Base-by-base conservation (phyloP, 2,329 filamentous ascomycete species). In the Calonectria pseudoturangicola region DNA sequence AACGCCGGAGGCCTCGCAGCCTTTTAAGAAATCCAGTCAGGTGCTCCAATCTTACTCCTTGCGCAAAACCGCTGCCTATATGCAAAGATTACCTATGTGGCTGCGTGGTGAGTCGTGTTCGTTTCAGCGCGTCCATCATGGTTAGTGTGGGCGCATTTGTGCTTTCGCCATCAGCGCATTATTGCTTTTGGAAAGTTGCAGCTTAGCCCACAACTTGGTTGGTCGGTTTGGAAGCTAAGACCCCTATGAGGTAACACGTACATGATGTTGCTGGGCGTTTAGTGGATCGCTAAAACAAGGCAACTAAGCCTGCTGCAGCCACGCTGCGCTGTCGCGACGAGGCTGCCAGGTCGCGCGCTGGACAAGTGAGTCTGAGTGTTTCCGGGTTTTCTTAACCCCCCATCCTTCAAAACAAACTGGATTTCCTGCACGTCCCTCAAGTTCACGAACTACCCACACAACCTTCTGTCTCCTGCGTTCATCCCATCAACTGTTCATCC, bases 121-220 rank as follows among this genome's bases (percentile, higher is more conserved):
- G 18, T 45, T 36, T 41, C 18, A n/a, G 4, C 15, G 10, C 30
- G 62, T 39, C n/a, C 10, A 8, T 30, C 9, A 36, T 25, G 9
- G 18, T 65, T 18, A 50, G 28, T n/a, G 18, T 50, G 2, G n/a
- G 62, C 62, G 50, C 62, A 65, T 36, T 10, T 65, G 62, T 50
- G 62, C 62, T 18, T 50, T 50, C 28, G 13, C 12, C 12, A 51
- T 51, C 25, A 18, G 8, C 48, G 28, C 48, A 51, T 10, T 8
- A 4, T 30, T 16, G 13, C 48, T 51, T 28, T 18, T 16, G 25
- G 48, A 30, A 18, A 28, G 48, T 3, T 28, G 48, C 48, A 28
- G 13, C 13, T 28, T 51, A 5, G 13, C 3, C 25, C 0, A 18
- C 25, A 5, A 28, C 2, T 28, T 51, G 48, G 25, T 51, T 51